These are phyloP conservation scores for Dioscorea cayenensis DNA, from an alignment of 116 monocot genomes.

Conservation along the genomic window DNA sequence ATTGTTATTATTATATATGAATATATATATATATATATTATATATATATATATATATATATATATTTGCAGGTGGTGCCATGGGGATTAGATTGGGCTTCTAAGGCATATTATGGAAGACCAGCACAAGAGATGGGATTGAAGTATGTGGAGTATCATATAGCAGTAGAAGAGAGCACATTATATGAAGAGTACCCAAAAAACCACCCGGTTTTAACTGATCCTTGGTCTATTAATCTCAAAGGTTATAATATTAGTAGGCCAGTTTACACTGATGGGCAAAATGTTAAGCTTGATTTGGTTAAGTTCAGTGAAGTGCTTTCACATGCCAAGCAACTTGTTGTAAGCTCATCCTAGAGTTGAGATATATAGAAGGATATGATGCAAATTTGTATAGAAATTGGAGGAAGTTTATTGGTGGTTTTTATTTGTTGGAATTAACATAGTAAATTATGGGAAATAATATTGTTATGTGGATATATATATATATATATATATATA, in stretches of 20 bases:
- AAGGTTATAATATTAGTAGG: slow-evolving; percentile 37
- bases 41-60: no score
- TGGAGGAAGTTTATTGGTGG: no score
- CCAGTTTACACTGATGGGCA: slow-evolving; percentile 42
- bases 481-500: no score
- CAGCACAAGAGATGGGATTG: slow-evolving; percentile 42
- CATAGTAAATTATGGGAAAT: no score
- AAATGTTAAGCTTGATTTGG: slow-evolving; percentile 36
- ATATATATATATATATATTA: no score
- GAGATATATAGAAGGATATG: neutral
- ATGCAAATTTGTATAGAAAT: no score
- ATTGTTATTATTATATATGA: no score
- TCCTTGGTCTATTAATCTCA: slow-evolving; percentile 27
- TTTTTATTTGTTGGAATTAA: no score
- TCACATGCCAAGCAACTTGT: slow-evolving; percentile 12
- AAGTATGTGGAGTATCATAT: slow-evolving; percentile 58
- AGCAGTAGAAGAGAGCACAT: slow-evolving; percentile 50
- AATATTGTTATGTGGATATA: no score
- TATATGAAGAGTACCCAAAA: slow-evolving; percentile 42
- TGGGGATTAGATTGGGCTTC: slow-evolving; percentile 66
- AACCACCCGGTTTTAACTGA: slow-evolving; percentile 54
- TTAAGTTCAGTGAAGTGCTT: slow-evolving; percentile 24
- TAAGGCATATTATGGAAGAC: slow-evolving; percentile 28
- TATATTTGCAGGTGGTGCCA: slow-evolving; percentile 34
- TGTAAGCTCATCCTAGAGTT: no score